Evolutionary conservation across 2,329 filamentous ascomycete genomes (phyloP), one percentile per base, ranked within the genome.

Genomic region (Calonectria montana): DNA sequence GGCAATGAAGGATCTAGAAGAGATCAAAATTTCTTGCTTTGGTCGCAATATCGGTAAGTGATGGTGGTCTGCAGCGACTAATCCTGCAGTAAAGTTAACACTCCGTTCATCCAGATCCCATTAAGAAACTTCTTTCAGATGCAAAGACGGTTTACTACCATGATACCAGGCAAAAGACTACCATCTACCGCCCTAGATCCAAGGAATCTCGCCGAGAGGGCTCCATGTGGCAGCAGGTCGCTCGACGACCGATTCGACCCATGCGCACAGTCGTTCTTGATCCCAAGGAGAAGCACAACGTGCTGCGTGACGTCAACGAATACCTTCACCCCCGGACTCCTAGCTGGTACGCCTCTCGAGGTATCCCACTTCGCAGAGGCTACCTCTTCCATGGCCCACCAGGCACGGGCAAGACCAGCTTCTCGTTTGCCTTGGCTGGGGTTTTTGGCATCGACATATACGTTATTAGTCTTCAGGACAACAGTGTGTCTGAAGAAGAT

Each of bases 341-440:
- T 1, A 86, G 88, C 12, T 96, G 93, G 93, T 96, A 96, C 78
- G 90, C 93, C 0, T 91, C 91, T 59, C 87, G 93, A 2, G 94
- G 94, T 0, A 94, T 96, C 35, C 94, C 94, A 0, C 91, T 96
- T 65, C 88, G 94, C 0, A 85, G 94, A 35, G 94, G 94, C 0
- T 96, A 96, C 77, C 87, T 96, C 0, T 94, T 96, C 74, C 88
- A 94, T 76, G 94, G 94, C 0, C 93, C 93, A 0, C 93, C 93
- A 0, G 93, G 93, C 0, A 94, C 92, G 0, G 93, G 93, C 23
- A 95, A 95, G 82, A 94, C 91, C 0, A 91, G 88, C 35, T 87
- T 94, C 16, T 91, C 89, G 0, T 91, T 92, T 77, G 91, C 91
- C 0, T 82, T 94, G 10, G 91, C 92, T 0, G 91, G 91, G 1